phyloP scores from a whole-genome alignment of 345 rosid genomes.

The Brassica cretica region DNA sequence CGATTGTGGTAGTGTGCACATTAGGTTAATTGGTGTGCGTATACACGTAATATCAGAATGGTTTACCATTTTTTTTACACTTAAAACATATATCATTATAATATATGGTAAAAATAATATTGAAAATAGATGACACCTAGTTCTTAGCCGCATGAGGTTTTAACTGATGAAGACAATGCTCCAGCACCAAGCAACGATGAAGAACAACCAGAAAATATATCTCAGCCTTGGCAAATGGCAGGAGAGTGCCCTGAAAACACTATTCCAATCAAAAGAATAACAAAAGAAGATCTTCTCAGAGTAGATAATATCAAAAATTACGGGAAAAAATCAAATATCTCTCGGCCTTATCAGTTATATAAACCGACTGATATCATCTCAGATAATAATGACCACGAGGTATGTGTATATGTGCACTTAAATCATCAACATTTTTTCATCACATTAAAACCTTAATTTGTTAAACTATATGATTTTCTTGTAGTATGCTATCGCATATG shows the following conservation, averaged over 20 bases:
- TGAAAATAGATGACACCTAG: background rate
- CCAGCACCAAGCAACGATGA: background rate
- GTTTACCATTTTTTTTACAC: too few species aligned
- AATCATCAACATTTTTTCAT: background rate
- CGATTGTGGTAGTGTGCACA: too few species aligned
- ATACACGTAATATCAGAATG: too few species aligned
- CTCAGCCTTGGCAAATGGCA: background rate
- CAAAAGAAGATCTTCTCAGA: slow-evolving; percentile 8
- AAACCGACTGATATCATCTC: background rate
- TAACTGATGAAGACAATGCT: background rate
- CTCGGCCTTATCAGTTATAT: background rate
- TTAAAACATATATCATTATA: background rate
- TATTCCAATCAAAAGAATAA: slow-evolving; percentile 7
- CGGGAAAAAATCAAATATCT: background rate
- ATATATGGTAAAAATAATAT: background rate
- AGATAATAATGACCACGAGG: background rate
- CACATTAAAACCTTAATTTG: background rate
- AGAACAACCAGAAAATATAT: background rate
- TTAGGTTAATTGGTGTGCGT: too few species aligned
- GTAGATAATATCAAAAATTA: background rate
- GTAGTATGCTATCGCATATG: background rate
- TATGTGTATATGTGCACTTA: background rate
- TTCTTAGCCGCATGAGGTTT: background rate
- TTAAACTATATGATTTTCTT: background rate
- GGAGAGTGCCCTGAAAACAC: slow-evolving; percentile 6